Evolutionary conservation across 2,329 filamentous ascomycete species (phyloP).

Genomic region (Pleurostoma richardsiae): DNA sequence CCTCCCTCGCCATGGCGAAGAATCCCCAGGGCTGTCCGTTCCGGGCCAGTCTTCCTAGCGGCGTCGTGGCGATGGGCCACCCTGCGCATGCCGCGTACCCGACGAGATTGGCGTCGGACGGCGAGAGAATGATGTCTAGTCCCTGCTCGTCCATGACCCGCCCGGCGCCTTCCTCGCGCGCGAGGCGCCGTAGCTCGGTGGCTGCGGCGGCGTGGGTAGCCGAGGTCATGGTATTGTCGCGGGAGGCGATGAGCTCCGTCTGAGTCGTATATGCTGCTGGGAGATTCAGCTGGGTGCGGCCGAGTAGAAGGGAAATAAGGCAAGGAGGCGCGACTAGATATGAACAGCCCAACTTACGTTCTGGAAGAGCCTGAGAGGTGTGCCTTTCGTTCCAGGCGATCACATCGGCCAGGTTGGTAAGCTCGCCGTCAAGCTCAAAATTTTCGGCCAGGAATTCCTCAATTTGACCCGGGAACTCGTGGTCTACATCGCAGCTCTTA

Average conservation of each 20-base stretch:
- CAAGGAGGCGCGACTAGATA: no score
- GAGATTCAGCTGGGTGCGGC: no score
- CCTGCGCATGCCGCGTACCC: conserved; percentile 13
- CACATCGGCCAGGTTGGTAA: conserved; percentile 12
- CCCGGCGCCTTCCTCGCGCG: conserved; percentile 7
- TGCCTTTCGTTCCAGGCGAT: conserved; percentile 16
- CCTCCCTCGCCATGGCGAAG: conserved; percentile 14
- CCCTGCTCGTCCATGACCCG: conserved; percentile 6
- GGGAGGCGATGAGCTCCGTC: conserved; percentile 8
- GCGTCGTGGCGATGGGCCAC: conserved; percentile 19
- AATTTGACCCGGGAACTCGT: conserved; percentile 8
- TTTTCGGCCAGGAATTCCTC: conserved; percentile 5
- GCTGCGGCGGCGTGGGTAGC: conserved; percentile 6
- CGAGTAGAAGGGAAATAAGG: no score
- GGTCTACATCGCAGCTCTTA: background rate
- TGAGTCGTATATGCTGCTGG: conserved; percentile 6
- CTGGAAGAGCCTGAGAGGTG: conserved; percentile 10
- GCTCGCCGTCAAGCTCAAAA: conserved; percentile 8
- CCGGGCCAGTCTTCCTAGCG: conserved; percentile 13
- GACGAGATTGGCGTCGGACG: conserved; percentile 12
- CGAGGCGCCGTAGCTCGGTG: conserved; percentile 4
- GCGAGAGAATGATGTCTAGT: conserved; percentile 13
- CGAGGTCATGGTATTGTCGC: conserved; percentile 7
- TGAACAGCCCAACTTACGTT: conserved; percentile 9
- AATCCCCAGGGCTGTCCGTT: conserved; percentile 20